Base-by-base conservation (phyloP, 192 early-diverging fungal genomes). In the Backusella westeae region DNA sequence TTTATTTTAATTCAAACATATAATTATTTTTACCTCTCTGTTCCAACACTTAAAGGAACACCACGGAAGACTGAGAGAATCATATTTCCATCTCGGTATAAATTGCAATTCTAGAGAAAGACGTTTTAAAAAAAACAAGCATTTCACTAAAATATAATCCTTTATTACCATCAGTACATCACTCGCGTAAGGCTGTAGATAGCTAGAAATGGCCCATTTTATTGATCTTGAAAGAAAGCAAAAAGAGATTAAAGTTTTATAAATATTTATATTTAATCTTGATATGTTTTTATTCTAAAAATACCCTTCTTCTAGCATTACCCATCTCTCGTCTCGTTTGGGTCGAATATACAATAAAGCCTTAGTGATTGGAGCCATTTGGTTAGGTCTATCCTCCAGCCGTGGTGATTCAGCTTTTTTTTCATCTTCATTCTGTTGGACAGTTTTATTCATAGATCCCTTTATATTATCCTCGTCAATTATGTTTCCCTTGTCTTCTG, bases 261-360 rank as follows among this genome's bases (percentile, higher is more conserved):
- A 63, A 14, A 63, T 63, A 26, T 29, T 63, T 26, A 23, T 56
- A 56, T 21, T 6, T 26, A 21, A 3, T 3, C 56, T 63, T 63
- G 7, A 21, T 23, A 7, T 9, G 7, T 29, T 29, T 59, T 29
- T 63, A 63, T 63, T 29, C 23, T 63, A 63, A 53, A 56, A 29
- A 63, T 63, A 63, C 56, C 56, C 56, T 63, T 63, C 56, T 63
- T 63, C 56, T 63, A 63, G 56, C 56, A 63, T 63, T 63, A 63
- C 56, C 56, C 56, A 63, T 63, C 56, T 63, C 26, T 63, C 56
- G 23, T 63, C 56, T 29, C 56, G 56, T 63, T 26, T 63, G 56
- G 56, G 56, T 63, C 56, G 56, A 63, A 63, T 63, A 63, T 63
- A 63, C 10, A 63, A 29, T 14, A 63, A 63, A 3, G 56, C 56